Percentiles rank a stretch among this genome's conserved stretches.
phyloP scores from a whole-genome alignment of 257 asterid genomes.

The Euphrasia confusa region DNA sequence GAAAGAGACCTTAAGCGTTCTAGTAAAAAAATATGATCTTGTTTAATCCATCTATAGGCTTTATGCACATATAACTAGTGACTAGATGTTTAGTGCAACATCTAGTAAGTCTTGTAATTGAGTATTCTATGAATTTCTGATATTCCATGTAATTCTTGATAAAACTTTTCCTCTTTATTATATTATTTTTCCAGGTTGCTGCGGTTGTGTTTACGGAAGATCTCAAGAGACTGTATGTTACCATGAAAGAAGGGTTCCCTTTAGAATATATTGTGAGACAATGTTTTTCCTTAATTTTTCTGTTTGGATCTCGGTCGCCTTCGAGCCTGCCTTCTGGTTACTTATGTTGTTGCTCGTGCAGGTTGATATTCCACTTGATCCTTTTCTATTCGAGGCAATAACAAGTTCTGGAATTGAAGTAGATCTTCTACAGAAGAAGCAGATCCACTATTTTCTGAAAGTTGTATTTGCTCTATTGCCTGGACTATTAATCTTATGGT shows the following conservation, averaged over 20 bases:
- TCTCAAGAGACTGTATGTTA: slow-evolving; percentile 78
- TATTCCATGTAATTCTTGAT: slow-evolving; percentile 19
- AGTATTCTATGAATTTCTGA: slow-evolving; percentile 4
- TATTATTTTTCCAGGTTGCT: slow-evolving; percentile 54
- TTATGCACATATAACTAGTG: slow-evolving; percentile 14
- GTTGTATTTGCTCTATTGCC: slow-evolving; percentile 77
- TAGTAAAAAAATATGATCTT: slow-evolving; percentile 6
- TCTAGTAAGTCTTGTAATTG: neutral
- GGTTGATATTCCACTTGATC: slow-evolving; percentile 99
- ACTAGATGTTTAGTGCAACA: slow-evolving; percentile 9
- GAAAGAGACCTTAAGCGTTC: slow-evolving; percentile 6
- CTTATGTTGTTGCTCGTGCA: slow-evolving; percentile 30
- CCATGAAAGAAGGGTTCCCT: slow-evolving; percentile 99
- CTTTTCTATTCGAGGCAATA: slow-evolving; percentile 88
- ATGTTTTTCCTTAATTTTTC: slow-evolving; percentile 19
- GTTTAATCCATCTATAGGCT: slow-evolving; percentile 15
- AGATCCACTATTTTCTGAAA: slow-evolving; percentile 81
- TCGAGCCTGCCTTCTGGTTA: slow-evolving; percentile 23
- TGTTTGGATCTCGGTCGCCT: neutral
- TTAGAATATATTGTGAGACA: slow-evolving; percentile 81
- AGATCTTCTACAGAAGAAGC: slow-evolving; percentile 87
- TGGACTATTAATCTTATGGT: slow-evolving; percentile 78
- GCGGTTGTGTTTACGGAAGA: slow-evolving; percentile 97
- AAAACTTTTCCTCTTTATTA: neutral
- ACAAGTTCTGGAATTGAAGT: slow-evolving; percentile 88